phyloP scores from a whole-genome alignment of 306 rosid genomes.

The Lablab purpureus region DNA sequence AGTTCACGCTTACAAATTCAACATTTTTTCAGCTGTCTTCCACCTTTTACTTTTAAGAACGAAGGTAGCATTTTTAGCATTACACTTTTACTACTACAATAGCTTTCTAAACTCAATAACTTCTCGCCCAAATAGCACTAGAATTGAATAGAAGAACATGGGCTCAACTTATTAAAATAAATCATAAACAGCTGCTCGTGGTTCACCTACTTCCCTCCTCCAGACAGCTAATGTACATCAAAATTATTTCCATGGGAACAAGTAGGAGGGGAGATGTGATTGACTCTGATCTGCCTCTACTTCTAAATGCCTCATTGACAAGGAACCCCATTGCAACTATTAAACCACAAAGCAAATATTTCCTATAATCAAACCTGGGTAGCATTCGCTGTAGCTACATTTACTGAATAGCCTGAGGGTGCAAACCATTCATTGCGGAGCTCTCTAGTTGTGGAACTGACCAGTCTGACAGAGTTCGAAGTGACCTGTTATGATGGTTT shows the following conservation, averaged over 20 bases:
- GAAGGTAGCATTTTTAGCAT: too few species aligned
- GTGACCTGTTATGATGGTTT: constrained; percentile 66
- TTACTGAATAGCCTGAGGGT: constrained; percentile 83
- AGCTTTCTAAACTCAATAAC: too few species aligned
- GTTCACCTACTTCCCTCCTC: too few species aligned
- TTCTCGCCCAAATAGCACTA: too few species aligned
- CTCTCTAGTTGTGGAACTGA: constrained; percentile 84
- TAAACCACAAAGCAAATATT: constrained; percentile 14
- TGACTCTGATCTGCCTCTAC: constrained; percentile 11
- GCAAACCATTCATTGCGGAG: constrained; percentile 85
- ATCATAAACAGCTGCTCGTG: too few species aligned
- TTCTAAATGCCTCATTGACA: constrained; percentile 13
- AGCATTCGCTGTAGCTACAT: constrained; percentile 96
- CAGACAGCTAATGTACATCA: too few species aligned
- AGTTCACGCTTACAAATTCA: too few species aligned
- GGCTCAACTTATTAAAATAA: too few species aligned
- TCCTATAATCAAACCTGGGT: constrained; percentile 70
- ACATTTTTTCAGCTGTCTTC: too few species aligned
- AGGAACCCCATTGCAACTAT: constrained; percentile 1
- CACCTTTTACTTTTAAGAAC: too few species aligned
- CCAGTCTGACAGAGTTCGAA: constrained; percentile 82
- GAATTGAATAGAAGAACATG: too few species aligned
- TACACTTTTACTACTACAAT: too few species aligned
- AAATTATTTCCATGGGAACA: not conserved
- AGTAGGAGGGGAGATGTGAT: not conserved